Percentiles rank a stretch among this genome's conserved stretches.
These are phyloP conservation scores for Knufia fluminis DNA, from an alignment of 2,329 filamentous ascomycete species.

Conservation along the genomic window DNA sequence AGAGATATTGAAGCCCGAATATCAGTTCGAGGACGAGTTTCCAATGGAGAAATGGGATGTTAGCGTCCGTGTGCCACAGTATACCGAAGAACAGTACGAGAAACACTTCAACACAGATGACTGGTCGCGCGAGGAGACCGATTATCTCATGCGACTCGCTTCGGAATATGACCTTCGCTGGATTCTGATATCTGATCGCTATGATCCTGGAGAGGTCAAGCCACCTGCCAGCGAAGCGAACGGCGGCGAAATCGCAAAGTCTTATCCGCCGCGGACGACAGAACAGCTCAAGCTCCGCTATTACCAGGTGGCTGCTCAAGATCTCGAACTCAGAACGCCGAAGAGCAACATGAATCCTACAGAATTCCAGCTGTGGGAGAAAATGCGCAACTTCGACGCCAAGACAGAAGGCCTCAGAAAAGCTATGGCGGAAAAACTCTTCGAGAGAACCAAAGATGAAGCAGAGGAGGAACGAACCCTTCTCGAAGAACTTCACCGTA, in stretches of 20 bases:
- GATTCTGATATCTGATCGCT: slow-evolving; percentile 86
- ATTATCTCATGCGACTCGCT: slow-evolving; percentile 71
- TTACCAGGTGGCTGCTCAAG: slow-evolving; percentile 73
- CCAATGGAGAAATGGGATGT: slow-evolving; percentile 83
- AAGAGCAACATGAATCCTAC: slow-evolving; percentile 77
- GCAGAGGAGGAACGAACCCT: slow-evolving; percentile 85
- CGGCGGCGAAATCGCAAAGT: slow-evolving; percentile 23
- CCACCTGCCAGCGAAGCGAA: slow-evolving; percentile 31
- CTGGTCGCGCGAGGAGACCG: slow-evolving; percentile 89
- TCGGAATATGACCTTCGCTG: slow-evolving; percentile 79
- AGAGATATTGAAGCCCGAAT: slow-evolving; percentile 27
- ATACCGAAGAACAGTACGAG: slow-evolving; percentile 80
- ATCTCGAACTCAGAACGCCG: slow-evolving; percentile 72
- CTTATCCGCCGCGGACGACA: slow-evolving; percentile 53
- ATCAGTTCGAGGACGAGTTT: slow-evolving; percentile 38
- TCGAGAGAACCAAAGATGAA: slow-evolving; percentile 75
- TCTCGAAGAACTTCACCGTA: slow-evolving; percentile 82
- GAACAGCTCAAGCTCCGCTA: slow-evolving; percentile 89
- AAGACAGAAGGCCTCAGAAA: slow-evolving; percentile 72
- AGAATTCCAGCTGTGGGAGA: slow-evolving; percentile 75
- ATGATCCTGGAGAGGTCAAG: slow-evolving; percentile 49
- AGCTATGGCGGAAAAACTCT: slow-evolving; percentile 68
- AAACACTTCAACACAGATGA: slow-evolving; percentile 61
- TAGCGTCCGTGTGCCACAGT: slow-evolving; percentile 65
- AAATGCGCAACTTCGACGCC: slow-evolving; percentile 78